Evolutionary conservation across 2,329 filamentous ascomycete species (phyloP).

Genomic region (Cercospora zeae-maydis): DNA sequence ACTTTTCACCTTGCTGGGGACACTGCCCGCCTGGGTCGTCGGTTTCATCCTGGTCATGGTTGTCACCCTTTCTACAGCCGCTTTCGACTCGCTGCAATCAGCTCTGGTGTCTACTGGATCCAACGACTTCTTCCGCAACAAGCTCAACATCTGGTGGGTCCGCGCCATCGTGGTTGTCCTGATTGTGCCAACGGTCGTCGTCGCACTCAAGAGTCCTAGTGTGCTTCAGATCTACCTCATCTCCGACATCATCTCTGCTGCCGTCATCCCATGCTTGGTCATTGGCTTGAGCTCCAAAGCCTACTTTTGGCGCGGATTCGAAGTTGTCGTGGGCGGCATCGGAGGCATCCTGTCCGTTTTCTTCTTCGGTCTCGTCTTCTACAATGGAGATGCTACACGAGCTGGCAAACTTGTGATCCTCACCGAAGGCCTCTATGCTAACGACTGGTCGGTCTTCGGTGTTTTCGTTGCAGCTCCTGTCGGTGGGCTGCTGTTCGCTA

Average conservation of each 20-base stretch:
- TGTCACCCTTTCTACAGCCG: conserved; percentile 63
- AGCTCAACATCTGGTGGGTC: conserved; percentile 70
- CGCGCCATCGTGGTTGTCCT: conserved; percentile 65
- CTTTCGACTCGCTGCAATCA: conserved; percentile 76
- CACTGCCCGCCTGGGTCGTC: conserved; percentile 75
- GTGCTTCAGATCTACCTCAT: conserved; percentile 81
- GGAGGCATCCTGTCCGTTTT: conserved; percentile 77
- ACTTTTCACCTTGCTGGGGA: conserved; percentile 70
- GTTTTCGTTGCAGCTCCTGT: conserved; percentile 77
- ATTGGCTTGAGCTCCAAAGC: conserved; percentile 63
- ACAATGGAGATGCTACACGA: conserved; percentile 56
- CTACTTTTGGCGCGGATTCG: conserved; percentile 76
- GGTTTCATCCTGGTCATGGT: conserved; percentile 79
- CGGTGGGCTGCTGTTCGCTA: conserved; percentile 69
- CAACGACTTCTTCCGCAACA: conserved; percentile 82
- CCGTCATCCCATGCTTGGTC: conserved; percentile 69
- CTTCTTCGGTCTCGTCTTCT: conserved; percentile 76
- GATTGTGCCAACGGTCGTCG: conserved; percentile 69
- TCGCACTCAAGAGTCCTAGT: conserved; percentile 69
- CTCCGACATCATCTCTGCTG: conserved; percentile 72
- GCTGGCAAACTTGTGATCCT: conserved; percentile 69
- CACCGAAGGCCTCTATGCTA: conserved; percentile 67
- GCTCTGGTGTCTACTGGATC: conserved; percentile 76
- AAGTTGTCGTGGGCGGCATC: conserved; percentile 72
- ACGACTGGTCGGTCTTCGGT: conserved; percentile 79